Evolutionary conservation across 208 protist species (phyloP).

Genomic region (Trypanosoma boissoni): DNA sequence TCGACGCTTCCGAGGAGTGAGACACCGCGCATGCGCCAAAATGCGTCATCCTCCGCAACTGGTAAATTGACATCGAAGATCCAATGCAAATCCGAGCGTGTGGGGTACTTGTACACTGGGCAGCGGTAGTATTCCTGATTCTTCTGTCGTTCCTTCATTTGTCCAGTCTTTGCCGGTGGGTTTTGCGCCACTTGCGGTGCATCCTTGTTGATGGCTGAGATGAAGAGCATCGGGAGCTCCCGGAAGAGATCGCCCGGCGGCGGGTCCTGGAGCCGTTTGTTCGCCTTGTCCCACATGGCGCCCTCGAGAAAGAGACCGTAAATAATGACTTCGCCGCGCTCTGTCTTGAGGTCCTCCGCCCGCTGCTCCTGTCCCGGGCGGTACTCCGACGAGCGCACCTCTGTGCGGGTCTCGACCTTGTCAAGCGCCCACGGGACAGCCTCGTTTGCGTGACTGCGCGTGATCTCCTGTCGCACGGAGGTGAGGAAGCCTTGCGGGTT

Average conservation of each 20-base stretch:
- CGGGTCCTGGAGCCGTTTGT: slow-evolving; percentile 92
- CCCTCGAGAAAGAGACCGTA: slow-evolving; percentile 98
- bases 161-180: slow-evolving; percentile 57
- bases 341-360: slow-evolving; percentile 83
- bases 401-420: slow-evolving; percentile 93
- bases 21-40: slow-evolving; percentile 97
- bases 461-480: slow-evolving; percentile 97
- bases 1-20: slow-evolving; percentile 85
- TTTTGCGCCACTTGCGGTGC: slow-evolving; percentile 56
- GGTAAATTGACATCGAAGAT: slow-evolving; percentile 96
- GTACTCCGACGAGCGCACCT: slow-evolving; percentile 93
- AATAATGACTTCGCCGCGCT: slow-evolving; percentile 96
- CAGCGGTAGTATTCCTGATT: slow-evolving; percentile 95
- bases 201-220: slow-evolving; percentile 92
- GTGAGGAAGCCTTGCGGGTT: slow-evolving; percentile 99
- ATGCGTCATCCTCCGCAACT: slow-evolving; percentile 91
- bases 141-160: slow-evolving; percentile 78
- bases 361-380: slow-evolving; percentile 90
- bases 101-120: slow-evolving; percentile 97
- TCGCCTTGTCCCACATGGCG: slow-evolving; percentile 94
- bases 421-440: slow-evolving; percentile 96
- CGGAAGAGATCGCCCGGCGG: slow-evolving; percentile 94
- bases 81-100: slow-evolving; percentile 95
- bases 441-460: slow-evolving; percentile 87
- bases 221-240: slow-evolving; percentile 95